A percentile compares a stretch with the other conserved stretches of the same genome.
Evolutionary conservation across 768 basidiomycete species (phyloP).

Genomic region (Phanerochaete carnosa): DNA sequence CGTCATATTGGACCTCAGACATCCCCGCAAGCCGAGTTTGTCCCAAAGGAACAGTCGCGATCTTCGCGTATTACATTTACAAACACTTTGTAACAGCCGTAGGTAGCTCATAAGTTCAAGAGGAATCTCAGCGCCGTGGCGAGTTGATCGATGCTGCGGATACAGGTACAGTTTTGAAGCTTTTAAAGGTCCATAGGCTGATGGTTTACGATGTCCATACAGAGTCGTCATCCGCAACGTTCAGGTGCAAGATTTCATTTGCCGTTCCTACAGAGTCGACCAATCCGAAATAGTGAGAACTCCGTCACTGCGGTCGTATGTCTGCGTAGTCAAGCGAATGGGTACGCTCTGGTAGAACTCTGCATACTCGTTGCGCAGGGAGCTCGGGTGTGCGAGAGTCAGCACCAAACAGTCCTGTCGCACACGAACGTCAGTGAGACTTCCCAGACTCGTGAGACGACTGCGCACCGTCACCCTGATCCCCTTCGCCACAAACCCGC

Average conservation of each 20-base stretch:
- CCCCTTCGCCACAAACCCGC: constrained; percentile 21
- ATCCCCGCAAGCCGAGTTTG: too few relatives aligned
- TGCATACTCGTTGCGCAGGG: constrained; percentile 10
- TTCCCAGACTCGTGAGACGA: background rate
- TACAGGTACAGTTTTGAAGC: background rate
- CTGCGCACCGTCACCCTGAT: constrained; percentile 21
- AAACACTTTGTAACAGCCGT: too few relatives aligned
- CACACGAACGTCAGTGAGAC: background rate
- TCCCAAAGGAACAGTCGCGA: too few relatives aligned
- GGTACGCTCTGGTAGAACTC: constrained; percentile 20
- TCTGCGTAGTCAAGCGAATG: constrained; percentile 23
- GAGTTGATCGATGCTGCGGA: background rate
- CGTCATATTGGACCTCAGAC: too few relatives aligned
- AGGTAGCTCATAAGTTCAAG: background rate
- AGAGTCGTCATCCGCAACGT: background rate
- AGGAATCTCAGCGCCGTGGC: background rate
- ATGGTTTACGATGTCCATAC: background rate
- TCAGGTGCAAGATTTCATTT: background rate
- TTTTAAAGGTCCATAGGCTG: background rate
- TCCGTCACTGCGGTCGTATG: constrained; percentile 14
- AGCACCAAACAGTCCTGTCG: constrained; percentile 24
- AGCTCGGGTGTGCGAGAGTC: constrained; percentile 17
- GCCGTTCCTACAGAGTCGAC: background rate
- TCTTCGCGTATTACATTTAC: too few relatives aligned
- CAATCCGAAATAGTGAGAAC: constrained; percentile 4